phyloP scores from a whole-genome alignment of 2,329 filamentous ascomycete species.

The Pseudogymnoascus sp. region DNA sequence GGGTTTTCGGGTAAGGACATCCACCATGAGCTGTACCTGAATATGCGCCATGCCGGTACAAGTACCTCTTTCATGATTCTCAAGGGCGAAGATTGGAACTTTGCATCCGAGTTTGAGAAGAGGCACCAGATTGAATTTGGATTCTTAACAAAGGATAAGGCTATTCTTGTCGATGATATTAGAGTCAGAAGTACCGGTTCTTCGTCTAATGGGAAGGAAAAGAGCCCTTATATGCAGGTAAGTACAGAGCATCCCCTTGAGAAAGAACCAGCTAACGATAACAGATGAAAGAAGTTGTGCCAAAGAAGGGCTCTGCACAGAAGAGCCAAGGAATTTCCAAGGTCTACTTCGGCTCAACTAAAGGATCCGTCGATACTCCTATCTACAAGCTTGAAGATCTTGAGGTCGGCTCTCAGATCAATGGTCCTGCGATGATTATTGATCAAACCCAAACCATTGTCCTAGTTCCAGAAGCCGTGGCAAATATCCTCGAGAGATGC shows the following conservation, averaged over 20 bases:
- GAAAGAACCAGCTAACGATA: slow-evolving; percentile 29
- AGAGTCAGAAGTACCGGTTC: slow-evolving; percentile 79
- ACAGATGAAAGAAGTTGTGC: slow-evolving; percentile 24
- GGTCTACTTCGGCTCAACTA: neutral
- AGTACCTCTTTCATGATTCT: slow-evolving; percentile 84
- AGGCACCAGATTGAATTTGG: slow-evolving; percentile 88
- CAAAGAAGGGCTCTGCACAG: neutral
- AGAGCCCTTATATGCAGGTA: slow-evolving; percentile 1
- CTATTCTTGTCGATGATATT: slow-evolving; percentile 82
- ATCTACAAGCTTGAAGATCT: slow-evolving; percentile 73
- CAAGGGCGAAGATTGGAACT: slow-evolving; percentile 65
- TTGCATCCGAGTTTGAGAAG: slow-evolving; percentile 70
- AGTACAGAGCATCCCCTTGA: neutral
- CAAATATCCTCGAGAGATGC: slow-evolving; percentile 66
- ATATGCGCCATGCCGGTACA: slow-evolving; percentile 82
- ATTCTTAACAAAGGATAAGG: slow-evolving; percentile 71
- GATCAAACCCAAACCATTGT: slow-evolving; percentile 88
- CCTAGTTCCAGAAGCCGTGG: slow-evolving; percentile 66
- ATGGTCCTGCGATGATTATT: slow-evolving; percentile 75
- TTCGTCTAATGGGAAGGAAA: slow-evolving; percentile 68
- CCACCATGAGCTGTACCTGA: slow-evolving; percentile 83
- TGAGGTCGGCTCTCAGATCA: slow-evolving; percentile 59
- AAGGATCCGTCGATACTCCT: slow-evolving; percentile 41
- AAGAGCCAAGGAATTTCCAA: neutral
- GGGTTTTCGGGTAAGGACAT: slow-evolving; percentile 68